phyloP scores from a whole-genome alignment of 2,329 filamentous ascomycete species.

The Arthrobotrys entomopaga region DNA sequence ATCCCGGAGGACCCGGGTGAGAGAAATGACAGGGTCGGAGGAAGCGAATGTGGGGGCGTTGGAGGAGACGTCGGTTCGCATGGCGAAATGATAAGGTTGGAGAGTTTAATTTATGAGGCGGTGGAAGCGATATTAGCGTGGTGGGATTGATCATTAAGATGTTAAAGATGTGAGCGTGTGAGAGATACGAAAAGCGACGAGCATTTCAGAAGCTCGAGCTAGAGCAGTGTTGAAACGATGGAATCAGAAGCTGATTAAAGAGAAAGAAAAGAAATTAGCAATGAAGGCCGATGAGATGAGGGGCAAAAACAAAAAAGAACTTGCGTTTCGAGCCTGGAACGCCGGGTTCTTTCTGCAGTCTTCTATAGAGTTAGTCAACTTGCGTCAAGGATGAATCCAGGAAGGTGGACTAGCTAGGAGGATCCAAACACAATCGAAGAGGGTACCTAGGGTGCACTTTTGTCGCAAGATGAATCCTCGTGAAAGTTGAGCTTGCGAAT shows the following conservation, averaged over 20 bases:
- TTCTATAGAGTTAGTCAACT: constrained; percentile 21
- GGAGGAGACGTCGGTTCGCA: constrained; percentile 48
- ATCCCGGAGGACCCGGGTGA: constrained; percentile 69
- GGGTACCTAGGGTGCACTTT: constrained; percentile 41
- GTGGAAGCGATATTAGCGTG: neutral
- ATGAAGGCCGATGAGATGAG: constrained; percentile 11
- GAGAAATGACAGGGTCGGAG: constrained; percentile 62
- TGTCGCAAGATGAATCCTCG: constrained; percentile 33
- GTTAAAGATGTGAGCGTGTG: constrained; percentile 12
- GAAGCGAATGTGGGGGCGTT: constrained; percentile 51
- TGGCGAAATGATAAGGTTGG: constrained; percentile 21
- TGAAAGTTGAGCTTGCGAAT: neutral
- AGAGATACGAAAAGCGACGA: constrained; percentile 6
- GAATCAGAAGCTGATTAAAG: constrained; percentile 12
- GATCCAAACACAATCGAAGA: constrained; percentile 28
- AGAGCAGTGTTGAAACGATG: constrained; percentile 1
- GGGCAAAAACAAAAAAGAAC: constrained; percentile 14
- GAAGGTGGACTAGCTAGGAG: constrained; percentile 15
- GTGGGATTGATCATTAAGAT: constrained; percentile 5
- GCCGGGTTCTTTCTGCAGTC: neutral
- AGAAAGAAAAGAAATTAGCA: constrained; percentile 6
- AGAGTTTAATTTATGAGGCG: neutral
- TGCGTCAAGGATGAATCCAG: no score
- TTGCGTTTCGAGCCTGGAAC: constrained; percentile 16
- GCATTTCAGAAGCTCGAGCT: constrained; percentile 32